Base-by-base conservation (phyloP, 2,329 filamentous ascomycete genomes). In the Exserohilum turcica region DNA sequence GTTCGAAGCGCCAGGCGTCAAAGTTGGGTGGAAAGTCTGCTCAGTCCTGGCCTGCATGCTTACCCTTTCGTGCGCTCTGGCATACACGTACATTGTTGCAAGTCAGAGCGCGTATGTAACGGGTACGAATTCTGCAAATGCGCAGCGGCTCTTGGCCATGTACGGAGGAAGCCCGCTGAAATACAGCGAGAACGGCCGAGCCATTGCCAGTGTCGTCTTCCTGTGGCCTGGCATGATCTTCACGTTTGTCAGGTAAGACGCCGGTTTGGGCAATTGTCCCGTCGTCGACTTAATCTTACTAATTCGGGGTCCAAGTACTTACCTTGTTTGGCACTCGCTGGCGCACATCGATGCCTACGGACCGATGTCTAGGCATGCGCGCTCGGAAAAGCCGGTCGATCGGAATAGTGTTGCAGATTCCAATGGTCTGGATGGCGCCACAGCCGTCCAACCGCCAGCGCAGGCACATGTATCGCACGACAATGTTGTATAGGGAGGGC, bases 21-120 rank as follows among this genome's bases (percentile, higher is more conserved):
- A 79, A 43, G 60, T 78, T n/a, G 79, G 82, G 0, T 86, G 83
- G 83, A 81, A 77, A 61, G 74, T 80, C 9, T 81, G 77, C 56
- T 79, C 79, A 0, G 67, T 84, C 1, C 64, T 82, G 2, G 73
- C 83, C 6, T 78, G 76, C 29, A 29, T 80, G 9, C 76, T 82
- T 57, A 74, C 78, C 12, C 68, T 83, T 1, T 76, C 77, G 2
- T 74, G 77, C 56, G 80, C 80, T 3, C 64, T 85, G 44, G 74
- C 77, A 0, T 72, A 82, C 56, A 84, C 82, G 0, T 76, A 79
- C 36, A 82, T 84, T 52, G 76, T 81, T 2, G 78, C 79, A 3
- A 79, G 72, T 1, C 70, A 74, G 37, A 70, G 72, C n/a, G 78
- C 79, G 5, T 76, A 76, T 45, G 76, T 83, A 28, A 75, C 75